Conservation (phyloP, 2,329 filamentous ascomycete species). For the Paramyrothecium roridum region DNA sequence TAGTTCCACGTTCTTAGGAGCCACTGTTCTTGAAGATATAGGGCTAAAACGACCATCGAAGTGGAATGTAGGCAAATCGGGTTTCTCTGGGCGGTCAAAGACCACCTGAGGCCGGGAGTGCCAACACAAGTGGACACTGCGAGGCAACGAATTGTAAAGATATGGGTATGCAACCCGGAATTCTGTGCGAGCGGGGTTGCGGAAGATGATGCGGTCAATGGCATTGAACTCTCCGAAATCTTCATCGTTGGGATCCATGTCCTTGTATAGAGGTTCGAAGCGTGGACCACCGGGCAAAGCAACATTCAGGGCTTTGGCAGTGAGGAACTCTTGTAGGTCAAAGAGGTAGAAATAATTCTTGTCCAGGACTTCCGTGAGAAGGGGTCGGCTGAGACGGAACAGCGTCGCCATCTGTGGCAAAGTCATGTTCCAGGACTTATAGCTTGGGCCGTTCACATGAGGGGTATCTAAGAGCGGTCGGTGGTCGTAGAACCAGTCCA, state of each 20-base stretch:
- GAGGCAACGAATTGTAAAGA: conserved; percentile 91
- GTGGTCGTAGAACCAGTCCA: conserved; percentile 98
- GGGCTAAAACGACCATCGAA: conserved; percentile 98
- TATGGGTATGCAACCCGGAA: conserved; percentile 93
- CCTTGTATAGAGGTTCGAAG: conserved; percentile 97
- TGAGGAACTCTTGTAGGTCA: conserved; percentile 90
- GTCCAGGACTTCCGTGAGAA: conserved; percentile 89
- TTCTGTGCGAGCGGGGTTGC: conserved; percentile 89
- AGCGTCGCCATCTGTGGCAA: conserved; percentile 95
- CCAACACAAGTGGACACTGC: conserved; percentile 91
- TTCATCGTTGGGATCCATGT: conserved; percentile 97
- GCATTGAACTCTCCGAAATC: conserved; percentile 99
- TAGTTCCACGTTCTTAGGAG: conserved; percentile 87
- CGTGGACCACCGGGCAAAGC: conserved; percentile 95
- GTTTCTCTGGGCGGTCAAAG: conserved; percentile 83
- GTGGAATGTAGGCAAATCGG: conserved; percentile 90
- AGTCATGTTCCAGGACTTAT: conserved; percentile 91
- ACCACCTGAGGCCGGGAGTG: conserved; percentile 92
- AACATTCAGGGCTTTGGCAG: conserved; percentile 94
- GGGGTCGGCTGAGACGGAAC: conserved; percentile 84
- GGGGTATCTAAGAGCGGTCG: conserved; percentile 84
- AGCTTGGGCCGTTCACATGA: conserved; percentile 95
- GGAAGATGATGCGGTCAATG: conserved; percentile 98
- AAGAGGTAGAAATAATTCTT: conserved; percentile 99
- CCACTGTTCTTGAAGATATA: conserved; percentile 90